A percentile compares a stretch with the other conserved stretches of the same genome.
phyloP scores from a whole-genome alignment of 2,329 filamentous ascomycete species.

The Emmonsia crescens region DNA sequence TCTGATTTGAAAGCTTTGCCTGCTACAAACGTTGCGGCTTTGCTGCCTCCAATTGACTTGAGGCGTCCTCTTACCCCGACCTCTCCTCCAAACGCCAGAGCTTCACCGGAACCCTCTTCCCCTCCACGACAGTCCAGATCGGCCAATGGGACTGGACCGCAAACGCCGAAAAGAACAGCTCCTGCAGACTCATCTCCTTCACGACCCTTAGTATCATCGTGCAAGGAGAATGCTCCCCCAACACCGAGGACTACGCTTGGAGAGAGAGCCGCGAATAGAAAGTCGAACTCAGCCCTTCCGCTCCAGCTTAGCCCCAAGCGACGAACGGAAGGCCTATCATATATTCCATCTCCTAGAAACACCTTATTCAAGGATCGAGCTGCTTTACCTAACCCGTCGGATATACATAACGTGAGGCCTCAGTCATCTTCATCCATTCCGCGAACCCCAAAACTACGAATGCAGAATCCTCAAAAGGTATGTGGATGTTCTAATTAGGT shows the following conservation, averaged over 20 bases:
- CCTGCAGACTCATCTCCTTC: slow-evolving; percentile 13
- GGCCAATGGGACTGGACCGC: neutral
- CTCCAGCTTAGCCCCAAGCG: slow-evolving; percentile 32
- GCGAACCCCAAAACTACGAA: slow-evolving; percentile 57
- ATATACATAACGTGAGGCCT: slow-evolving; percentile 19
- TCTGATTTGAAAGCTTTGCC: slow-evolving; percentile 71
- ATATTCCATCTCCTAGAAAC: slow-evolving; percentile 38
- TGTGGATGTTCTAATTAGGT: neutral
- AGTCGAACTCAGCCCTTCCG: slow-evolving; percentile 23
- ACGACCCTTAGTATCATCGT: slow-evolving; percentile 23
- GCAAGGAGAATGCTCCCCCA: slow-evolving; percentile 33
- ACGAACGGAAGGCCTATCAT: slow-evolving; percentile 35
- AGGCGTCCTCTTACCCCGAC: slow-evolving; percentile 30
- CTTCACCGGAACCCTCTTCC: slow-evolving; percentile 7
- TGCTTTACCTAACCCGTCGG: slow-evolving; percentile 21
- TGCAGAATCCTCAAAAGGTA: slow-evolving; percentile 53
- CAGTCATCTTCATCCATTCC: slow-evolving; percentile 56
- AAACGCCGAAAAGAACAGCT: slow-evolving; percentile 7
- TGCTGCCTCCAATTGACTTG: slow-evolving; percentile 22
- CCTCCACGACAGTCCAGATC: slow-evolving; percentile 3
- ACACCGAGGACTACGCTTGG: slow-evolving; percentile 23
- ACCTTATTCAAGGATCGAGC: slow-evolving; percentile 26
- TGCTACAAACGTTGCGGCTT: slow-evolving; percentile 39
- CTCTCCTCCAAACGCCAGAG: slow-evolving; percentile 11
- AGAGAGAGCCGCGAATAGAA: slow-evolving; percentile 25